These are phyloP conservation scores for Sugiyamaella valdiviana DNA, from an alignment of 805 yeast genomes.

Conservation along the genomic window DNA sequence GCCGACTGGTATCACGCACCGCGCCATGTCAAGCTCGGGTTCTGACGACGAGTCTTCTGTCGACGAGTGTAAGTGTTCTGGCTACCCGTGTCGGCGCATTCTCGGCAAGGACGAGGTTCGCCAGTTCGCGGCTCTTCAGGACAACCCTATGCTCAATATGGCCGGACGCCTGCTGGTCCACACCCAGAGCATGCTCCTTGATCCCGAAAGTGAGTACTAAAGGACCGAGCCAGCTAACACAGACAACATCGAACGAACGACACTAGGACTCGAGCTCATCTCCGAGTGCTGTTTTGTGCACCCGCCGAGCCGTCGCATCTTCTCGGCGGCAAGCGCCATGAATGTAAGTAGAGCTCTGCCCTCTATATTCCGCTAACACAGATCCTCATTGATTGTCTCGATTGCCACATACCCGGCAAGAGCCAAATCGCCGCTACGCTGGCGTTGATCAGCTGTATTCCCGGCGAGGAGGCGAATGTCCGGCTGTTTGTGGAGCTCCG, in stretches of 20 bases:
- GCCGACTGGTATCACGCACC: not conserved
- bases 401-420: slow-evolving; percentile 10
- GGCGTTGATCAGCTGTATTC: slow-evolving; percentile 51
- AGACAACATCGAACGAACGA: not conserved
- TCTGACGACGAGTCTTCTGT: no score
- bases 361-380: slow-evolving; percentile 1
- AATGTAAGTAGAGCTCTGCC: not conserved
- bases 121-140: slow-evolving; percentile 36
- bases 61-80: no score
- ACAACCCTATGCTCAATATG: slow-evolving; percentile 47
- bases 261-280: slow-evolving; percentile 34
- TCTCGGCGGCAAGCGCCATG: slow-evolving; percentile 41
- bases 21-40: slow-evolving; percentile 7
- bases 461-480: slow-evolving; percentile 50
- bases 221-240: not conserved
- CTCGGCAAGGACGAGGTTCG: slow-evolving; percentile 5
- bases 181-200: not conserved
- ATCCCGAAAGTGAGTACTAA: not conserved
- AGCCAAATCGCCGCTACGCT: slow-evolving; percentile 42
- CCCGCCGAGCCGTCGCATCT: slow-evolving; percentile 46
- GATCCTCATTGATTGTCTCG: slow-evolving; percentile 28
- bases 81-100: slow-evolving; percentile 2
- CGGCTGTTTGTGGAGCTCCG: slow-evolving; percentile 51
- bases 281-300: slow-evolving; percentile 61
- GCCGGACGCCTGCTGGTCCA: slow-evolving; percentile 18